A percentile compares a stretch with the other conserved stretches of the same genome.
phyloP scores from a whole-genome alignment of 1,139 yeast genomes.

The Geotrichum candidum region DNA sequence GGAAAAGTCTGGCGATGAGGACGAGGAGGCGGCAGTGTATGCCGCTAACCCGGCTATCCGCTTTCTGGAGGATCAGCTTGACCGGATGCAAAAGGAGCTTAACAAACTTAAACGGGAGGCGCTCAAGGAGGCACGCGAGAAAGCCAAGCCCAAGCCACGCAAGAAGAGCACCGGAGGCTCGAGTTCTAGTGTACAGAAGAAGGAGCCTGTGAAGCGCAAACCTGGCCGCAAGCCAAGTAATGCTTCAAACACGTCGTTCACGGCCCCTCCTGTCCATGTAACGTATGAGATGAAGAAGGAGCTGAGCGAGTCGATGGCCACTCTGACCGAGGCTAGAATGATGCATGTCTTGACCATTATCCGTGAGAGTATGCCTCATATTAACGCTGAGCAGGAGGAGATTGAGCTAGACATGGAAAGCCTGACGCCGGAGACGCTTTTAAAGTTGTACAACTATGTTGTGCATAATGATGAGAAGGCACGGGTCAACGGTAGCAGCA shows the following conservation, averaged over 20 bases:
- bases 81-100: conserved; percentile 78
- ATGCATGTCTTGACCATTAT: conserved; percentile 81
- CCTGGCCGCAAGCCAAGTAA: neutral
- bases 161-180: neutral
- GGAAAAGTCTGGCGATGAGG: conserved; percentile 15
- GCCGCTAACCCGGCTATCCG: conserved; percentile 86
- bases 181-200: neutral
- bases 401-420: conserved; percentile 95
- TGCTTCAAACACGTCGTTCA: neutral
- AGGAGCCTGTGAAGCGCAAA: neutral
- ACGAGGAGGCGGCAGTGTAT: conserved; percentile 35
- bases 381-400: conserved; percentile 70
- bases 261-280: conserved; percentile 22
- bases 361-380: conserved; percentile 79
- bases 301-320: conserved; percentile 74
- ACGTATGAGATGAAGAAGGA: conserved; percentile 97
- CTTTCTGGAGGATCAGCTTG: conserved; percentile 78
- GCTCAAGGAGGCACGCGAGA: conserved; percentile 46
- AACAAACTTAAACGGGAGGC: conserved; percentile 70
- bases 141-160: neutral
- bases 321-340: conserved; percentile 69
- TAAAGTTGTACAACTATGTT: conserved; percentile 75
- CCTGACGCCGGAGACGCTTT: conserved; percentile 75
- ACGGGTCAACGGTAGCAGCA: conserved; percentile 43
- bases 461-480: conserved; percentile 32